Percentiles rank a stretch among this genome's conserved stretches.
These are phyloP conservation scores for Cynara cardunculus DNA, from an alignment of 129 eudicot species.

Conservation along the genomic window DNA sequence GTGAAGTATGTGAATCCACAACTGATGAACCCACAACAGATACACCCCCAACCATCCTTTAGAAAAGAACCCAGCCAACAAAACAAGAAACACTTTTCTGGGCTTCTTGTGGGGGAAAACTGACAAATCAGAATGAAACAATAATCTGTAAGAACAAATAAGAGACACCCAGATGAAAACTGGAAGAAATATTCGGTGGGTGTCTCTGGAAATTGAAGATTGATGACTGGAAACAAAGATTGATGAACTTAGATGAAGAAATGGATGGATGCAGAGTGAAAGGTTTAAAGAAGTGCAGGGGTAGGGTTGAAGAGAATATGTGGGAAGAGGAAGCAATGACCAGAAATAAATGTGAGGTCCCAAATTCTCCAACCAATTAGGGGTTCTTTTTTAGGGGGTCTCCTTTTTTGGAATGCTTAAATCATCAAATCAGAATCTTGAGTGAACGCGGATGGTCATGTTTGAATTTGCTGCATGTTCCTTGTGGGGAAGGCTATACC, in stretches of 20 bases:
- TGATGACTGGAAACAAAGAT: slow-evolving; percentile 27
- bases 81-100: slow-evolving; percentile 10
- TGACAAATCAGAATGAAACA: not conserved
- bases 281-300: slow-evolving; percentile 1
- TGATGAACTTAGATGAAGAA: slow-evolving; percentile 44
- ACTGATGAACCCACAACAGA: slow-evolving; percentile 66
- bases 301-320: slow-evolving; percentile 15
- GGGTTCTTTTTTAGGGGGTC: not conserved
- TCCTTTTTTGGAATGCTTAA: slow-evolving; percentile 7
- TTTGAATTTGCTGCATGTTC: slow-evolving; percentile 23
- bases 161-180: slow-evolving; percentile 37
- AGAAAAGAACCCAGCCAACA: not conserved
- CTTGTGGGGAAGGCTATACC: slow-evolving; percentile 32
- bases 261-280: slow-evolving; percentile 35
- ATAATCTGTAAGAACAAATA: slow-evolving; percentile 17
- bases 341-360: slow-evolving; percentile 56
- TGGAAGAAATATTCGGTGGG: slow-evolving; percentile 32
- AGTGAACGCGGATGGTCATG: slow-evolving; percentile 29
- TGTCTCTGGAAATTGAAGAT: slow-evolving; percentile 25
- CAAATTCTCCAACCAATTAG: slow-evolving; percentile 33
- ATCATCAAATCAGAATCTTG: slow-evolving; percentile 24
- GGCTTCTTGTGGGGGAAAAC: not conserved
- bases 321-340: slow-evolving; percentile 29
- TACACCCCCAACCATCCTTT: slow-evolving; percentile 75
- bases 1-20: slow-evolving; percentile 71